A percentile compares a stretch with the other conserved stretches of the same genome.
Evolutionary conservation across 192 early-diverging fungal genomes (phyloP).

Genomic region (Coemansia umbellata): DNA sequence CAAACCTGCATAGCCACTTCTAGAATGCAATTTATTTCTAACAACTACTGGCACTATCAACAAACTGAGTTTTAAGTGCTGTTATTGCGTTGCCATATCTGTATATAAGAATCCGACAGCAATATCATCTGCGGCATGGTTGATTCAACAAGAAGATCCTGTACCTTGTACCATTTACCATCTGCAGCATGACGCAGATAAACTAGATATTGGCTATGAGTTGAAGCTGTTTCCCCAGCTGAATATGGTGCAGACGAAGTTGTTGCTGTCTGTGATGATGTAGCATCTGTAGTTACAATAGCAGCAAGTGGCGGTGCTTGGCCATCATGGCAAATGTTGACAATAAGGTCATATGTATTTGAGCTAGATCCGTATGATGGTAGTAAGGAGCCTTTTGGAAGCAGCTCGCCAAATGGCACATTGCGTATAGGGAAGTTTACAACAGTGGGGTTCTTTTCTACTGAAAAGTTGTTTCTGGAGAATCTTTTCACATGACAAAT

Average conservation of each 20-base stretch:
- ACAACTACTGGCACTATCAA: no score
- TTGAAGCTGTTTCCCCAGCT: conserved; percentile 32
- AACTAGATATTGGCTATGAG: conserved; percentile 74
- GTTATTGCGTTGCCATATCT: conserved; percentile 11
- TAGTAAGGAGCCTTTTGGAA: conserved; percentile 45
- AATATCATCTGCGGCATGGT: conserved; percentile 94
- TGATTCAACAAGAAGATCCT: conserved; percentile 89
- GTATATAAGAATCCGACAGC: conserved; percentile 78
- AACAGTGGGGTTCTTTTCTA: conserved; percentile 95
- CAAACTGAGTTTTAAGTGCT: not conserved
- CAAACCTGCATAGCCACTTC: no score
- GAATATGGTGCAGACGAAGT: not conserved
- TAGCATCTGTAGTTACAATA: not conserved
- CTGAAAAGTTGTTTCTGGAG: conserved; percentile 73
- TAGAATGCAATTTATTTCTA: no score
- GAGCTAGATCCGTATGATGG: conserved; percentile 24
- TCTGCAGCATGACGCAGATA: conserved; percentile 71
- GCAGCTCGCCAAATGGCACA: conserved; percentile 72
- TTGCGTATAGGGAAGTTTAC: conserved; percentile 91
- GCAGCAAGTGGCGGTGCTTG: conserved; percentile 33
- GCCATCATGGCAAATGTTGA: conserved; percentile 90
- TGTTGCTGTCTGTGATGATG: not conserved
- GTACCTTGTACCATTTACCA: conserved; percentile 93
- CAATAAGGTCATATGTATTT: conserved; percentile 74
- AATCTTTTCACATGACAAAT: conserved; percentile 92